These are phyloP conservation scores for Clarkia xantiana DNA, from an alignment of 345 rosid genomes.

Conservation along the genomic window DNA sequence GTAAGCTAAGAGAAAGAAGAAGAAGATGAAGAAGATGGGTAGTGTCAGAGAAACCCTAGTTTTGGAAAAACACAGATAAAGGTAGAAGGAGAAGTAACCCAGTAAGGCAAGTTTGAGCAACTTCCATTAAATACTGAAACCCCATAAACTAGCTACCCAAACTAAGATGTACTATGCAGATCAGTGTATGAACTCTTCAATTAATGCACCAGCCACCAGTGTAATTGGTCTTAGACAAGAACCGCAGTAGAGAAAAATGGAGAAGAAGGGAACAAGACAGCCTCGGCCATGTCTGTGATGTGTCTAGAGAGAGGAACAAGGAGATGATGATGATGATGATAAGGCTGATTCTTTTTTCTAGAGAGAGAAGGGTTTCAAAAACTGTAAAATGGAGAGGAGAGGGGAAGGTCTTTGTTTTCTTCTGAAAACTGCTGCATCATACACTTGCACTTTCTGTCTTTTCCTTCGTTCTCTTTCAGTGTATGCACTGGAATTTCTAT, in stretches of 20 bases:
- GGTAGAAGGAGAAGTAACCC: conserved; percentile 13
- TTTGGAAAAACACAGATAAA: conserved; percentile 18
- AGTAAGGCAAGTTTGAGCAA: conserved; percentile 3
- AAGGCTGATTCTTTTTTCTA: conserved; percentile 1
- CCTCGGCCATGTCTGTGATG: background rate
- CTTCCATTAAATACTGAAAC: background rate
- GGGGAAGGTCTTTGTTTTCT: conserved; percentile 9
- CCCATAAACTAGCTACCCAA: conserved; percentile 5
- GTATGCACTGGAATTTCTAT: background rate
- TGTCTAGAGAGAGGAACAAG: conserved; percentile 9
- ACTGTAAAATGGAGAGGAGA: conserved; percentile 5
- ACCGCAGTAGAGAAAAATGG: conserved; percentile 2
- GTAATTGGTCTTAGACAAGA: background rate
- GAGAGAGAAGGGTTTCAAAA: conserved; percentile 4
- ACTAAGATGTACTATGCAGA: no score
- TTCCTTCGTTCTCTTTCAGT: conserved; percentile 20
- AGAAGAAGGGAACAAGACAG: background rate
- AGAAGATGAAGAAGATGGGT: conserved; percentile 1
- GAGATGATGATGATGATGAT: conserved; percentile 18
- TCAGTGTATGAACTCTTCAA: no score
- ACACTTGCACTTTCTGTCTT: conserved; percentile 45
- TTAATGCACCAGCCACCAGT: conserved; percentile 9
- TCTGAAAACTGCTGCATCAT: conserved; percentile 7
- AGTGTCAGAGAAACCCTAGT: conserved; percentile 26
- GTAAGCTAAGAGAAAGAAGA: no score